Conservation (phyloP, 257 asterid genomes). For the Gentiana macrophylla region DNA sequence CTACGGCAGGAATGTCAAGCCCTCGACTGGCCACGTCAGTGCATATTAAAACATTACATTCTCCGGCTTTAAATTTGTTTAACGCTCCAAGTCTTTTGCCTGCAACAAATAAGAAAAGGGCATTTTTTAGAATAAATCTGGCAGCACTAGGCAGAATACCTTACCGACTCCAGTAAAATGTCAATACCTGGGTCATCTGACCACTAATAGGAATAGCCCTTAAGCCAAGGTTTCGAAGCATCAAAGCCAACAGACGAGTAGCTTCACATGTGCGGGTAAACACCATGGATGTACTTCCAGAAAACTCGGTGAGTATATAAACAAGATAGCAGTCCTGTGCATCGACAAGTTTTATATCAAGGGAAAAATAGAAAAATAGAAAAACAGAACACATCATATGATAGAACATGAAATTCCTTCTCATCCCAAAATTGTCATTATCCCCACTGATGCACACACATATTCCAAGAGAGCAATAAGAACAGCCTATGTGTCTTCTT, state of each 20-base stretch:
- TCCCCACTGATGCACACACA: background rate
- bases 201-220: slow-evolving; percentile 91
- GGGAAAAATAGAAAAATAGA: slow-evolving; percentile 1
- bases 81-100: slow-evolving; percentile 83
- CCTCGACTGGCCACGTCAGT: slow-evolving; percentile 98
- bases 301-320: slow-evolving; percentile 61
- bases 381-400: background rate
- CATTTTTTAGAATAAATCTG: background rate
- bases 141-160: background rate
- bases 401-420: background rate
- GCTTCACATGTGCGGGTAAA: slow-evolving; percentile 90
- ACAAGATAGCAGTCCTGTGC: slow-evolving; percentile 80
- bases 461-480: slow-evolving; percentile 1
- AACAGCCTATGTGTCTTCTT: no score
- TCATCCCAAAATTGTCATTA: background rate
- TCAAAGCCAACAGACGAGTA: slow-evolving; percentile 55
- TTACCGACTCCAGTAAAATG: slow-evolving; percentile 3
- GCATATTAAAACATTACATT: slow-evolving; percentile 74
- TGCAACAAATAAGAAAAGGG: slow-evolving; percentile 15
- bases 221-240: slow-evolving; percentile 76
- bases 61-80: slow-evolving; percentile 77
- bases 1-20: slow-evolving; percentile 88
- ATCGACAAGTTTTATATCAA: slow-evolving; percentile 3
- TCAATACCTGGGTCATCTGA: slow-evolving; percentile 80
- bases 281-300: slow-evolving; percentile 77